A percentile compares a stretch with the other conserved stretches of the same genome.
These are phyloP conservation scores for Kluyveromyces marxianus DNA, from an alignment of 1,139 yeast genomes.

Conservation along the genomic window DNA sequence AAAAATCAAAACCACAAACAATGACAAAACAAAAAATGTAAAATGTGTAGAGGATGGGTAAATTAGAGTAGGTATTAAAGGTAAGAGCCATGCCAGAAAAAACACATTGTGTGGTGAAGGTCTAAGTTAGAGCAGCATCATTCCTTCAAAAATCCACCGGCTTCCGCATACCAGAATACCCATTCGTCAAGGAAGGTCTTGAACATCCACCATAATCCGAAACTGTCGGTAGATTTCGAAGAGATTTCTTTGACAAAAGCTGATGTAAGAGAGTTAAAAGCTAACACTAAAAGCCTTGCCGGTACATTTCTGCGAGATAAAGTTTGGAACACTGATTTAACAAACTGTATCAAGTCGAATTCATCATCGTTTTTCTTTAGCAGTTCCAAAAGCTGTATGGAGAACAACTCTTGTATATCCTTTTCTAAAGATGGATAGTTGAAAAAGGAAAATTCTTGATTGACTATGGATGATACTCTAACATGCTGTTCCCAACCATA, in stretches of 20 bases:
- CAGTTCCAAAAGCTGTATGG: slow-evolving; percentile 38
- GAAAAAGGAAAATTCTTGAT: slow-evolving; percentile 49
- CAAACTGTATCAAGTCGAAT: slow-evolving; percentile 33
- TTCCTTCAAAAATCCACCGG: slow-evolving; percentile 46
- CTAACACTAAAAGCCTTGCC: slow-evolving; percentile 50
- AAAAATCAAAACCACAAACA: neutral
- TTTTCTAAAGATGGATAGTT: slow-evolving; percentile 29
- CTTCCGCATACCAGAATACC: slow-evolving; percentile 60
- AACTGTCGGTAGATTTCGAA: slow-evolving; percentile 51
- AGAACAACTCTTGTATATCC: slow-evolving; percentile 36
- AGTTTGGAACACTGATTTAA: slow-evolving; percentile 35
- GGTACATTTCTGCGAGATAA: slow-evolving; percentile 43
- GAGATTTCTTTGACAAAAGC: slow-evolving; percentile 62
- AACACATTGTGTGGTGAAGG: neutral
- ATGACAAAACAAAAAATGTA: neutral
- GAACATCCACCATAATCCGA: slow-evolving; percentile 74
- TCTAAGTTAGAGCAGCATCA: neutral
- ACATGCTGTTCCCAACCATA: slow-evolving; percentile 51
- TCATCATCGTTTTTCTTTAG: slow-evolving; percentile 22
- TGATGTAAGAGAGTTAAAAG: slow-evolving; percentile 49
- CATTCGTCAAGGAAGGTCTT: slow-evolving; percentile 75
- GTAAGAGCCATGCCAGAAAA: neutral
- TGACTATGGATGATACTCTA: slow-evolving; percentile 43
- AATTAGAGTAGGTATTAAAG: neutral
- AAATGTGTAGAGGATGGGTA: neutral